Evolutionary conservation across 345 rosid species (phyloP), one percentile per base, ranked within the genome.

Genomic region (Citrus inodora): DNA sequence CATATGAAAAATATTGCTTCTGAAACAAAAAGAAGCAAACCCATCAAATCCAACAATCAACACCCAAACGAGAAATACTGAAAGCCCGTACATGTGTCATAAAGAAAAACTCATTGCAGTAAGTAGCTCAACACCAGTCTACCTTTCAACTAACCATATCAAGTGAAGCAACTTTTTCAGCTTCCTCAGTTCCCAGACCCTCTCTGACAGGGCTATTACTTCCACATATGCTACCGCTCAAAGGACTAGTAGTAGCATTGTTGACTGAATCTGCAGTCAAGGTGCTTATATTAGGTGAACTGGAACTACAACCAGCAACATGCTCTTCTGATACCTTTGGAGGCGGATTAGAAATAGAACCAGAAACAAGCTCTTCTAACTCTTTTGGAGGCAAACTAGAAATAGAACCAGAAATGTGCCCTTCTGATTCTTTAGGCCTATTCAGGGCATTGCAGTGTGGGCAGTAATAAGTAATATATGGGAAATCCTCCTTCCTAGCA

Each of bases 381-480:
- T 86, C 83, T 77, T 86, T 89, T 8, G 93, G 89, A 17, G 86
- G 87, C 38, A 76, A 67, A 71, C 16, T 10, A 33, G 48, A 21
- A 53, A 37, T 66, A 17, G 88, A 72, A 75, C 80, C 85, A 71
- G 86, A 35, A 76, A 73, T 67, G 19, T 33, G 77, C 28, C 81
- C 92, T 35, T 80, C 89, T 37, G 77, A 73, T 80, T 87, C 84
- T 78, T 85, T 89, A 14, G 94, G 89, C 85, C 71, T 83, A 82
- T 95, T 95, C 61, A 95, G 91, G 65, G 92, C 99, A 25, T 75
- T 84, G 70, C 99, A 95, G 82, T 92, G 98, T 28, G 99, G 98
- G 76, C 98, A 95, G 80, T 90, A 95, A 70, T 91, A 95, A 11
- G 94, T 92, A 14, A 91, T 83, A 73, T 84, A 93, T 1, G 88